These are phyloP conservation scores for Histomonas meleagridis DNA, from an alignment of 208 protist genomes.

Conservation along the genomic window DNA sequence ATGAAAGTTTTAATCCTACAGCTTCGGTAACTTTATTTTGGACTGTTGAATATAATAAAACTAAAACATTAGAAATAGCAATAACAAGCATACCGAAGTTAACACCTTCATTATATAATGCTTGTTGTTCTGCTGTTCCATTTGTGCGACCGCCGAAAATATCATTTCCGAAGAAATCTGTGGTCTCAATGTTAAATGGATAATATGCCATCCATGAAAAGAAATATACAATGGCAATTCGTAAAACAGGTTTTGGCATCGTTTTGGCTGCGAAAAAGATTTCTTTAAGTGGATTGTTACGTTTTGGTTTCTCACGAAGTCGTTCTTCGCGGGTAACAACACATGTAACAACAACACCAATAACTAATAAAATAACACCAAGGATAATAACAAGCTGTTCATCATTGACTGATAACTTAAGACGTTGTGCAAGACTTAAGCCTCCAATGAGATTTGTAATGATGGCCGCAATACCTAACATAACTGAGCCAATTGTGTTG, in stretches of 20 bases:
- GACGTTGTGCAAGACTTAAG: not conserved
- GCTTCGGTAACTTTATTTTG: not conserved
- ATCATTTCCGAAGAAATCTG: not conserved
- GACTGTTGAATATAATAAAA: not conserved
- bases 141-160: not conserved
- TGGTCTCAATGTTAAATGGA: not conserved
- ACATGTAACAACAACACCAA: not conserved
- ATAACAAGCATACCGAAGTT: not conserved
- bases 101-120: not conserved
- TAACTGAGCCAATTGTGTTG: not conserved
- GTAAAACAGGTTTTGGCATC: not conserved
- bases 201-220: constrained; percentile 23
- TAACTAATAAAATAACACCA: not conserved
- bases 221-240: not conserved
- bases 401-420: not conserved
- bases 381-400: not conserved
- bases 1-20: not conserved
- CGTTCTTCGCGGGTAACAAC: not conserved
- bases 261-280: not conserved
- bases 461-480: not conserved
- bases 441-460: not conserved
- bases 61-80: not conserved
- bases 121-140: not conserved
- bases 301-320: not conserved
- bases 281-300: not conserved